Evolutionary conservation across 176 grass and related monocot genomes (phyloP).

Genomic region (Lolium rigidum): DNA sequence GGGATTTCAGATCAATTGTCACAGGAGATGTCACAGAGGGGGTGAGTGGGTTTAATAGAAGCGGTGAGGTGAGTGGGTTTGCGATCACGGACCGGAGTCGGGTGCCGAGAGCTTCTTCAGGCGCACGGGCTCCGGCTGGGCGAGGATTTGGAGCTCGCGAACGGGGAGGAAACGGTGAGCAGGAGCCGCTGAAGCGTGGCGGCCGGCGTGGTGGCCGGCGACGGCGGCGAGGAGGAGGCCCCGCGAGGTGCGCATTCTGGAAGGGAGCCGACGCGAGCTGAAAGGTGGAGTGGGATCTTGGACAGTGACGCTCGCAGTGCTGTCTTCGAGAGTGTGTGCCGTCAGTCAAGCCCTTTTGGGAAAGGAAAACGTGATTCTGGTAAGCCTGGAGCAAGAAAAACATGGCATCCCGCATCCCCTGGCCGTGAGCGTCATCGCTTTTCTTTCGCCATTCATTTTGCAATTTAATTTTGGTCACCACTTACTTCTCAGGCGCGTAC

Average conservation of each 20-base stretch:
- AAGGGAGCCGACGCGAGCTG: not conserved
- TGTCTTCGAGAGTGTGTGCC: not conserved
- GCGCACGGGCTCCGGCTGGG: constrained; percentile 48
- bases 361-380: not conserved
- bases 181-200: constrained; percentile 24
- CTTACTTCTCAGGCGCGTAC: not conserved
- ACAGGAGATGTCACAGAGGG: too few relatives aligned
- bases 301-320: not conserved
- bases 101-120: constrained; percentile 56
- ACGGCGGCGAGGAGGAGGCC: constrained; percentile 41
- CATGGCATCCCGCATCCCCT: not conserved
- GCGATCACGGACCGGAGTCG: constrained; percentile 52
- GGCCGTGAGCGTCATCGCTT: not conserved
- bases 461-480: not conserved
- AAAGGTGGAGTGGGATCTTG: not conserved
- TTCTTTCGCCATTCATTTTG: not conserved
- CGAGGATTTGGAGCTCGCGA: constrained; percentile 47
- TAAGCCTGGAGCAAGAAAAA: not conserved
- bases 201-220: constrained; percentile 37
- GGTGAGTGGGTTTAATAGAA: too few relatives aligned
- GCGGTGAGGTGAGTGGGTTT: too few relatives aligned
- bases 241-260: constrained; percentile 28
- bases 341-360: not conserved
- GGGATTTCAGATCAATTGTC: not conserved
- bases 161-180: not conserved